Evolutionary conservation across 345 rosid genomes (phyloP).

Genomic region (Citrus reticulata): DNA sequence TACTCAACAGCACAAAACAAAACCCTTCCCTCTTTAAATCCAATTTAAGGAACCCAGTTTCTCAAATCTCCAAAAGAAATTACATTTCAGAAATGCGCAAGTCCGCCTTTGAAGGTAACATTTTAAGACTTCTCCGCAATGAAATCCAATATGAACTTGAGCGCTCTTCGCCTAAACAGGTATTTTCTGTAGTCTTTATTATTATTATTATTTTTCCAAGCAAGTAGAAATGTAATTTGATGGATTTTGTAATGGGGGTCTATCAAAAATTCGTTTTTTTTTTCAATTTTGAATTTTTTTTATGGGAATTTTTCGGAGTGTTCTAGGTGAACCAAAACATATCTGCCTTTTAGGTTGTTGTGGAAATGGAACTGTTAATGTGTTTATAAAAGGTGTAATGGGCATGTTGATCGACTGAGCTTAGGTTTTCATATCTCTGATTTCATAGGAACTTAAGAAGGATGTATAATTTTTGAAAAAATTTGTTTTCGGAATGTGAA

Average conservation of each 20-base stretch:
- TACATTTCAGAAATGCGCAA: slow-evolving; percentile 73
- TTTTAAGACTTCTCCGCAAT: slow-evolving; percentile 53
- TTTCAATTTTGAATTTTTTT: not conserved
- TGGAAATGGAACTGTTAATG: not conserved
- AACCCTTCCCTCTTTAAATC: not conserved
- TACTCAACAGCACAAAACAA: not conserved
- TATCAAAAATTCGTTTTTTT: not conserved
- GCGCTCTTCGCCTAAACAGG: slow-evolving; percentile 40
- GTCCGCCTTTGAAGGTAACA: slow-evolving; percentile 65
- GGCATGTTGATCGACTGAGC: too few relatives aligned
- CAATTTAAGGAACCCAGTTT: not conserved
- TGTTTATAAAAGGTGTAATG: not conserved
- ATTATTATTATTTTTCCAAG: too few relatives aligned
- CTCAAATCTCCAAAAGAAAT: slow-evolving; percentile 32
- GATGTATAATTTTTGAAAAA: not conserved
- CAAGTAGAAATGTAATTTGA: not conserved
- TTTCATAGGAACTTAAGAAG: not conserved
- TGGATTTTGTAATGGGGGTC: not conserved
- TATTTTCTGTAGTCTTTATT: slow-evolving; percentile 1
- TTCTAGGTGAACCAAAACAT: not conserved
- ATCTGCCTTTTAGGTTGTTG: not conserved
- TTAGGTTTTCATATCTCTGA: not conserved
- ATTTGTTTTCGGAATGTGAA: not conserved
- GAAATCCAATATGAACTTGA: slow-evolving; percentile 77
- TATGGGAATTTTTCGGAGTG: not conserved